Evolutionary conservation across 2,329 filamentous ascomycete genomes (phyloP).

Genomic region (Alternaria sp.): DNA sequence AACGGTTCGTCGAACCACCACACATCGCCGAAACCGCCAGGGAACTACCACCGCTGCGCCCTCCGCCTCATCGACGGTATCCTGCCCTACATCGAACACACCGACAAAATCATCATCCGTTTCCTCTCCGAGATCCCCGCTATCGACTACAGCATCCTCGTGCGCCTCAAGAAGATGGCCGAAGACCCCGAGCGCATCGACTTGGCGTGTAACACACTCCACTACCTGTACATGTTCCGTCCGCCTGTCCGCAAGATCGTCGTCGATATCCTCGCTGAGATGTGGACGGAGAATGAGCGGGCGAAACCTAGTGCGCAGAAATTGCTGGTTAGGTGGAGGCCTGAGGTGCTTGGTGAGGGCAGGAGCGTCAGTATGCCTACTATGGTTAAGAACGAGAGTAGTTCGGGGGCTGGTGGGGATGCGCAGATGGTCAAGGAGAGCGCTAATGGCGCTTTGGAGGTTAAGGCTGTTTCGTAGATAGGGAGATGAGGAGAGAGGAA

Average conservation of each 20-base stretch:
- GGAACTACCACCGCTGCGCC: constrained; percentile 80
- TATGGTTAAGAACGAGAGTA: constrained; percentile 30
- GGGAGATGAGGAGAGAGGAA: neutral
- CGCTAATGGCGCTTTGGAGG: constrained; percentile 37
- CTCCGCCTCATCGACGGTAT: constrained; percentile 87
- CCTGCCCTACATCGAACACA: constrained; percentile 85
- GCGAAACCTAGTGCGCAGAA: constrained; percentile 59
- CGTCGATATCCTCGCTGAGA: constrained; percentile 64
- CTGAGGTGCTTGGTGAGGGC: constrained; percentile 51
- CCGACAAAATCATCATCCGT: constrained; percentile 87
- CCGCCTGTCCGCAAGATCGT: constrained; percentile 65
- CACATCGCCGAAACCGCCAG: constrained; percentile 36
- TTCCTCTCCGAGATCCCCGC: constrained; percentile 92
- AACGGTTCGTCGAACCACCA: constrained; percentile 56
- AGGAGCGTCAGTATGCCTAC: constrained; percentile 11
- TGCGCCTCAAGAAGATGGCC: constrained; percentile 70
- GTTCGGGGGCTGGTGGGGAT: constrained; percentile 2
- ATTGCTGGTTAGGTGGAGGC: constrained; percentile 63
- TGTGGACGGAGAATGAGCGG: constrained; percentile 60
- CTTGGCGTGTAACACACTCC: constrained; percentile 63
- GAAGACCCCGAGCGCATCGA: constrained; percentile 68
- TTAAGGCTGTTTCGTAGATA: constrained; percentile 32
- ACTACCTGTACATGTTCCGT: constrained; percentile 59
- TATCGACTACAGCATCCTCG: constrained; percentile 73
- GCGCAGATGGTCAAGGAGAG: constrained; percentile 27